Evolutionary conservation across 805 yeast genomes (phyloP), one percentile per base, ranked within the genome.

Genomic region (Hanseniaspora valbyensis): DNA sequence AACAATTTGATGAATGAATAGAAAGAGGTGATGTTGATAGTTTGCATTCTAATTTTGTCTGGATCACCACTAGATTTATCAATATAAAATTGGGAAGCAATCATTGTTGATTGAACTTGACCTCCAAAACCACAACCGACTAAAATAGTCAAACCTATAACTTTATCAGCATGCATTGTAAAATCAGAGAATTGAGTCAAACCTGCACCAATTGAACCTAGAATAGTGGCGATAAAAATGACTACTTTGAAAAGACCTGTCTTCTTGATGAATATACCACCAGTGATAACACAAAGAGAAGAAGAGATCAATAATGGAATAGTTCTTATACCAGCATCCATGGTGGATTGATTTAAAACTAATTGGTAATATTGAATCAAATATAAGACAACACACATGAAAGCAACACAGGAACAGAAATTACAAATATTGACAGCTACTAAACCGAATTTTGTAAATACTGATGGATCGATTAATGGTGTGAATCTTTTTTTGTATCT

Each of bases 61-160:
- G 55, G 53, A 39, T 50, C 51, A 4, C 32, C 42, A 28, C 54
- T 55, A 14, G 44, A 30, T 18, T 26, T 30, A 33, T 59, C 61
- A 24, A 59, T 49, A 30, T 56, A 59, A 8, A 66, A 37, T 52
- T 67, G 70, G 13, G 60, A 55, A 19, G 65, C 58, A 37, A 66
- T 53, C 43, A 66, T 30, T 4, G 62, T 54, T n/a, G 65, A 51
- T 54, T 69, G 73, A 56, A 67, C 54, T 26, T 58, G 53, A 5
- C 60, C 44, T 21, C 73, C 75, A 33, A 68, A 55, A 2, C 63
- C 65, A 10, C 66, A 49, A 49, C 74, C 74, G 2, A 67, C 63
- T 16, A 69, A 58, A 37, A 70, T 66, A 42, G 68, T 52, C 18
- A 60, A 55, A 3, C 74, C 75, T 37, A 69, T 68, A 36, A 61